Evolutionary conservation across 1,139 yeast genomes (phyloP).

Genomic region (Zygosaccharomyces sapae): DNA sequence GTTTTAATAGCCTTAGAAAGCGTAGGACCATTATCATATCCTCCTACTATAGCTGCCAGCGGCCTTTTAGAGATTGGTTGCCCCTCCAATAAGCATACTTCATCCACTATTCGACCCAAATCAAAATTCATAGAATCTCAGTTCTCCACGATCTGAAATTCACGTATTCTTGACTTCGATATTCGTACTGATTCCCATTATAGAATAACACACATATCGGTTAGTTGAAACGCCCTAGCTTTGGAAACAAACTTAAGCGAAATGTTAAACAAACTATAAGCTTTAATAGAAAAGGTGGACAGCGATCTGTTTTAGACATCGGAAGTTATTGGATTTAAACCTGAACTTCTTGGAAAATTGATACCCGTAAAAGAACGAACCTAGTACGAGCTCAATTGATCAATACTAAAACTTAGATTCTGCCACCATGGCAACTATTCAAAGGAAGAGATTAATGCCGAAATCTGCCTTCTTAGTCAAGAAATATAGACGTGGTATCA

Average conservation of each 20-base stretch:
- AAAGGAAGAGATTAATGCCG: slow-evolving; percentile 33
- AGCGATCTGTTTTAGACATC: neutral
- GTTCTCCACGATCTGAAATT: neutral
- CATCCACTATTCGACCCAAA: slow-evolving; percentile 3
- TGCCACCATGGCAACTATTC: slow-evolving; percentile 14
- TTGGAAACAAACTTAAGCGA: neutral
- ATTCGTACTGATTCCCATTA: neutral
- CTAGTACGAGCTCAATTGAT: neutral
- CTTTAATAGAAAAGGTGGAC: neutral
- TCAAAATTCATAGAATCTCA: neutral
- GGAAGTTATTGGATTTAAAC: neutral
- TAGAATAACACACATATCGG: neutral
- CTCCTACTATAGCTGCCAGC: slow-evolving; percentile 18
- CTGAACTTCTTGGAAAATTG: neutral
- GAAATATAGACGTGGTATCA: slow-evolving; percentile 27
- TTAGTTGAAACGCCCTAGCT: neutral
- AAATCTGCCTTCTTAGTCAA: slow-evolving; percentile 32
- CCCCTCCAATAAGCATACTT: slow-evolving; percentile 19
- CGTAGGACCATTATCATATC: slow-evolving; percentile 15
- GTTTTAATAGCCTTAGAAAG: slow-evolving; percentile 13
- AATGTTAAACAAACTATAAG: neutral
- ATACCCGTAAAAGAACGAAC: neutral
- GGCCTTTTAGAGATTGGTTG: slow-evolving; percentile 22
- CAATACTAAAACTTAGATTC: neutral
- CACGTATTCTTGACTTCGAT: neutral